These are phyloP conservation scores for Dichotomocladium elegans DNA, from an alignment of 371 early-diverging fungal genomes.

Conservation along the genomic window DNA sequence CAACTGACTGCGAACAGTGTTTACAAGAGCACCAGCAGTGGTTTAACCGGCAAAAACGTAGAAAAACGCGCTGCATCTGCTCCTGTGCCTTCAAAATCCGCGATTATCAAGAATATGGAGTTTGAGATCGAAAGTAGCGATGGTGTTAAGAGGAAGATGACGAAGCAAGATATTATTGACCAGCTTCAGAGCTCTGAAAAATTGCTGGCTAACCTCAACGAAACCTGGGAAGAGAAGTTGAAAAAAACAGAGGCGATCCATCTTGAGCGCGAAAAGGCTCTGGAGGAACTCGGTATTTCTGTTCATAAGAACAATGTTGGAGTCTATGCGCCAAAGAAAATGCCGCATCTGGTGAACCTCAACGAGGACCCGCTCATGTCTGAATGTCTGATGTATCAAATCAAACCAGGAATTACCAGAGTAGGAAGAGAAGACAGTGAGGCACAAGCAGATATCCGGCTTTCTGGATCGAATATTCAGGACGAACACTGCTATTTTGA, in stretches of 20 bases:
- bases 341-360: conserved; percentile 86
- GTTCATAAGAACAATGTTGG: conserved; percentile 75
- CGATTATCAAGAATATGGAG: conserved; percentile 13
- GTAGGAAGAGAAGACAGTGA: conserved; percentile 60
- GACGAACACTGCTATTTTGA: conserved; percentile 78
- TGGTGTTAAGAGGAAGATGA: conserved; percentile 52
- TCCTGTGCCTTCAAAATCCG: conserved; percentile 1
- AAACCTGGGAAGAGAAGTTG: conserved; percentile 86
- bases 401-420: conserved; percentile 72
- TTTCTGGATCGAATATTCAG: conserved; percentile 69
- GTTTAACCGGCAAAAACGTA: not conserved
- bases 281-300: conserved; percentile 80
- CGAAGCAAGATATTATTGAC: conserved; percentile 66
- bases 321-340: conserved; percentile 75
- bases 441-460: conserved; percentile 56
- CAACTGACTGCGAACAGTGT: conserved; percentile 22
- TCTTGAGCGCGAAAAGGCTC: conserved; percentile 64
- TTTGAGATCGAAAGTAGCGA: conserved; percentile 48
- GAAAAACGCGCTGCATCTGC: conserved; percentile 2
- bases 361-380: conserved; percentile 91
- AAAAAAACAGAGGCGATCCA: conserved; percentile 72
- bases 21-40: conserved; percentile 7
- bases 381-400: conserved; percentile 85
- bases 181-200: conserved; percentile 84
- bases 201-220: conserved; percentile 78